A percentile compares a stretch with the other conserved stretches of the same genome.
phyloP scores from a whole-genome alignment of 768 basidiomycete species.

The Tulasnella sp. region DNA sequence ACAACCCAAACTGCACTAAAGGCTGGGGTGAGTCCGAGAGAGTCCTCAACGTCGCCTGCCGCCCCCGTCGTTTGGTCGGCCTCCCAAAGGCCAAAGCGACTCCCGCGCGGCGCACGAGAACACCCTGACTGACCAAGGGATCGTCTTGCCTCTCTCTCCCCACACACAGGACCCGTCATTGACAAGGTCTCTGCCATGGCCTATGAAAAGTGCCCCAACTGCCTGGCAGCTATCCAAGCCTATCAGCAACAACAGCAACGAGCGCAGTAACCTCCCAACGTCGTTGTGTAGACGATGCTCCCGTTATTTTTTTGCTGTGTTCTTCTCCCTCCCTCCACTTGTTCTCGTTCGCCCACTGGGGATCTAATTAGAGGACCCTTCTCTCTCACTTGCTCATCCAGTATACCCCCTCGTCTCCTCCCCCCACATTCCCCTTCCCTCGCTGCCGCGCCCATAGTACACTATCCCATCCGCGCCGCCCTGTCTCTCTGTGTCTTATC shows the following conservation, averaged over 20 bases:
- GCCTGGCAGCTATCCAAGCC: not conserved
- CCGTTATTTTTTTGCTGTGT: not conserved
- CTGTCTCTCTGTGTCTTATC: not conserved
- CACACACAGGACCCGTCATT: slow-evolving; percentile 12
- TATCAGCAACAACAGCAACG: slow-evolving; percentile 5
- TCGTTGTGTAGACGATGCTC: not conserved
- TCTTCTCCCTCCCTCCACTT: not conserved
- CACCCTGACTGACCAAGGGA: slow-evolving; percentile 6
- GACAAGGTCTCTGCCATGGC: slow-evolving; percentile 10
- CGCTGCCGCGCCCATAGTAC: not conserved
- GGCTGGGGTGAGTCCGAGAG: slow-evolving; percentile 7
- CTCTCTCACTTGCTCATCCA: not conserved
- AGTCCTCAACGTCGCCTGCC: not conserved
- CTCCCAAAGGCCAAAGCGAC: not conserved
- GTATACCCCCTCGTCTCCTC: not conserved
- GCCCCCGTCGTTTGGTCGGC: not conserved
- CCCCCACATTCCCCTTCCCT: not conserved
- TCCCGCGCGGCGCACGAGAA: not conserved
- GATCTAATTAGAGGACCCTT: slow-evolving; percentile 1
- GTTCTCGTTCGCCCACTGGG: not conserved
- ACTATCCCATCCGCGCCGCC: not conserved
- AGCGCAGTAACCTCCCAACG: not conserved
- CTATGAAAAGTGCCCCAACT: slow-evolving; percentile 12
- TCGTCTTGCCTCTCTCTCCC: not conserved
- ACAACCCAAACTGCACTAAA: not conserved